phyloP scores from a whole-genome alignment of 805 yeast genomes.

The Blastobotrys americana region DNA sequence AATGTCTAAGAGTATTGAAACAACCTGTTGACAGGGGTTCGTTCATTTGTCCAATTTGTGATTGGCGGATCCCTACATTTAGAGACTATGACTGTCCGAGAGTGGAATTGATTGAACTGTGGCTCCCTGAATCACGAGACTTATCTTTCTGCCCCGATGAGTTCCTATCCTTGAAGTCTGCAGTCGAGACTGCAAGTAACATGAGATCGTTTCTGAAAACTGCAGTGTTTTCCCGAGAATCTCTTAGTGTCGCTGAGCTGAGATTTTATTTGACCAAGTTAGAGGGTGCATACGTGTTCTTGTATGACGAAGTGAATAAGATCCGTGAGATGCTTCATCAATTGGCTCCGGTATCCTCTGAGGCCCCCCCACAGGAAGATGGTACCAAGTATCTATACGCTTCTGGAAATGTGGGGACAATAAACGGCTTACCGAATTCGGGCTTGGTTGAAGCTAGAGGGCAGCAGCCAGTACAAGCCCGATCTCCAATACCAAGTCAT shows the following conservation, averaged over 20 bases:
- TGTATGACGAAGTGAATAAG: constrained; percentile 31
- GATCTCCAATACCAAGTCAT: no score
- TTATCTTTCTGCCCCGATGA: constrained; percentile 34
- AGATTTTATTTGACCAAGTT: constrained; percentile 43
- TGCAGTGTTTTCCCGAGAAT: background rate
- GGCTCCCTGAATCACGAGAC: constrained; percentile 26
- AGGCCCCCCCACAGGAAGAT: constrained; percentile 18
- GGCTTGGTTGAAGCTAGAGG: no score
- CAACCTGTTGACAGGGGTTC: constrained; percentile 30
- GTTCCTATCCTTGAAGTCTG: constrained; percentile 20
- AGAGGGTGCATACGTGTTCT: constrained; percentile 37
- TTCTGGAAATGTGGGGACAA: no score
- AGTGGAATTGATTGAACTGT: constrained; percentile 28
- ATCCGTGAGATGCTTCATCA: constrained; percentile 26
- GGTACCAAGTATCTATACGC: background rate
- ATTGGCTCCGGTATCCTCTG: constrained; percentile 24
- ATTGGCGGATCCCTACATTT: constrained; percentile 29
- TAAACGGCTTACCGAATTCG: no score
- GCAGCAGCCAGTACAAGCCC: no score
- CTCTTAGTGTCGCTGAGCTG: constrained; percentile 23
- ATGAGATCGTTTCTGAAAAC: constrained; percentile 29
- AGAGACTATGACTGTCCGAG: constrained; percentile 32
- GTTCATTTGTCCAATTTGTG: constrained; percentile 53
- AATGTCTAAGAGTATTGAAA: constrained; percentile 48
- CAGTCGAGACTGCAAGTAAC: constrained; percentile 25